Evolutionary conservation across 805 yeast species (phyloP).

Genomic region (Sungouiozyma intestinalis): DNA sequence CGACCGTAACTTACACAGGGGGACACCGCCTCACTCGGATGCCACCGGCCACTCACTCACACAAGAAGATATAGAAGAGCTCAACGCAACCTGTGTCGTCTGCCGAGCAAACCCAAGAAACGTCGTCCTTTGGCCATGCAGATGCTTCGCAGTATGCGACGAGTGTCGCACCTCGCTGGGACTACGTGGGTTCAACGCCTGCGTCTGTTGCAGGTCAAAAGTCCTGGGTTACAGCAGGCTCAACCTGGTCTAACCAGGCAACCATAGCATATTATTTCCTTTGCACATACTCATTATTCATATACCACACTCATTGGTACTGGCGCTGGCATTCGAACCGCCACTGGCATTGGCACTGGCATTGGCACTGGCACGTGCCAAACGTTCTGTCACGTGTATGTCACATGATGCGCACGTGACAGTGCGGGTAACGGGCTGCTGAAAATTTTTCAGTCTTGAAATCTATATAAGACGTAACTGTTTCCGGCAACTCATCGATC

Average conservation of each 20-base stretch:
- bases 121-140: slow-evolving; percentile 86
- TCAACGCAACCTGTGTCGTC: slow-evolving; percentile 55
- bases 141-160: slow-evolving; percentile 82
- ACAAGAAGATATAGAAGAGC: slow-evolving; percentile 23
- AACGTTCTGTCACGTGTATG: too few relatives aligned
- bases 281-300: neutral
- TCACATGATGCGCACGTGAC: too few relatives aligned
- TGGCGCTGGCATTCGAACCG: too few relatives aligned
- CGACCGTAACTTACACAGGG: slow-evolving; percentile 18
- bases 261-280: neutral
- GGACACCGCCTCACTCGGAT: slow-evolving; percentile 3
- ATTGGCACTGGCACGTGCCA: too few relatives aligned
- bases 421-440: slow-evolving; percentile 3
- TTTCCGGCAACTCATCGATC: neutral
- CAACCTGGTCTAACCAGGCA: slow-evolving; percentile 15
- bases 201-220: slow-evolving; percentile 73
- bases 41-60: neutral
- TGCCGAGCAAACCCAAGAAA: slow-evolving; percentile 69
- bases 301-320: too few relatives aligned
- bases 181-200: slow-evolving; percentile 58
- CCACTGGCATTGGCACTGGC: too few relatives aligned
- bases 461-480: slow-evolving; percentile 2
- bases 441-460: neutral
- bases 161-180: slow-evolving; percentile 67
- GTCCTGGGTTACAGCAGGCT: slow-evolving; percentile 48